Conservation (phyloP, 768 basidiomycete species). For the Kwoniella pini region DNA sequence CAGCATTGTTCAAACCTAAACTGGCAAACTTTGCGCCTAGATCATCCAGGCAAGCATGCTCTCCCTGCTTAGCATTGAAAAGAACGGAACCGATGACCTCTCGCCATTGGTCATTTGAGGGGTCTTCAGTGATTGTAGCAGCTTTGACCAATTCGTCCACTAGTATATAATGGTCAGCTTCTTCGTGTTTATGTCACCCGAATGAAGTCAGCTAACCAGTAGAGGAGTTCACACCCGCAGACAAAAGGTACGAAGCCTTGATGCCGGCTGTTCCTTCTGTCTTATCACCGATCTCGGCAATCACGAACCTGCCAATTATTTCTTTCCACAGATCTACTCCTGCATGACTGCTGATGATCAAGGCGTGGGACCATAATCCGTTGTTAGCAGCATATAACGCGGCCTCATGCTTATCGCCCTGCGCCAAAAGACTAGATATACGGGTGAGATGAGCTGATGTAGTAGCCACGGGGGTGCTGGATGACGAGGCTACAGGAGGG, state of each 20-base stretch:
- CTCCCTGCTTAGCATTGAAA: slow-evolving; percentile 65
- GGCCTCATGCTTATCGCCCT: slow-evolving; percentile 81
- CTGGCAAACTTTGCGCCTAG: slow-evolving; percentile 78
- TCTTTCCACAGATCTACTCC: slow-evolving; percentile 95
- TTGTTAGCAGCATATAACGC: slow-evolving; percentile 85
- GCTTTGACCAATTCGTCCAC: slow-evolving; percentile 55
- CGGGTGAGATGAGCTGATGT: slow-evolving; percentile 25
- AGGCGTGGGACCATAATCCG: slow-evolving; percentile 91
- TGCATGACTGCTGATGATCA: slow-evolving; percentile 88
- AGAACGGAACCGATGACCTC: slow-evolving; percentile 83
- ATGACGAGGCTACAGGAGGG: slow-evolving; percentile 12
- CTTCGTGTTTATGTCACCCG: not conserved
- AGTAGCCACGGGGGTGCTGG: slow-evolving; percentile 19
- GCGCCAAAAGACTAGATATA: slow-evolving; percentile 63
- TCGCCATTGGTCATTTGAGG: slow-evolving; percentile 71
- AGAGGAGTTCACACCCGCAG: slow-evolving; percentile 73
- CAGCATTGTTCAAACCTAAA: slow-evolving; percentile 76
- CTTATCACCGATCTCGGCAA: slow-evolving; percentile 65
- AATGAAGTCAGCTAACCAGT: slow-evolving; percentile 61
- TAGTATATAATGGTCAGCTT: slow-evolving; percentile 17
- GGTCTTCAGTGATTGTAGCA: slow-evolving; percentile 63
- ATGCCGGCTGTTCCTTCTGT: slow-evolving; percentile 47
- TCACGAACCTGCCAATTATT: slow-evolving; percentile 79
- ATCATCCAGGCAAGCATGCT: slow-evolving; percentile 72
- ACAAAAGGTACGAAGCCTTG: slow-evolving; percentile 71